Evolutionary conservation across 345 rosid species (phyloP).

Genomic region (Eucalyptus melliodora): DNA sequence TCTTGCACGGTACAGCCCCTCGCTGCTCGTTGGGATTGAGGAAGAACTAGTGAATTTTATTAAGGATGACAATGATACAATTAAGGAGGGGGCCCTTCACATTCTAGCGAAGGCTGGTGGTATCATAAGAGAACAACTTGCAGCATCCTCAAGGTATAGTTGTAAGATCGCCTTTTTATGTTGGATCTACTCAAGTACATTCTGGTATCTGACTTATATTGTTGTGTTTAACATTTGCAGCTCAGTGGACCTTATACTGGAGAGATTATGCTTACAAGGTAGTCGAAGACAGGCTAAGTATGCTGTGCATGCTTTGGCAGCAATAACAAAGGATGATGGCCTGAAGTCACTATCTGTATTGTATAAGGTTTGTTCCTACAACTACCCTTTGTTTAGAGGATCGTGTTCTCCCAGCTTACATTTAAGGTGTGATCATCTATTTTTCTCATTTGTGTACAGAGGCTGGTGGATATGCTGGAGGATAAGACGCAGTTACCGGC

Average conservation of each 20-base stretch:
- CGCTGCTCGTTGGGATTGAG: slow-evolving; percentile 66
- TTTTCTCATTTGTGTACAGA: slow-evolving; percentile 36
- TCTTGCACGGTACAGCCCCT: slow-evolving; percentile 79
- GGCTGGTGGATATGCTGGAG: slow-evolving; percentile 91
- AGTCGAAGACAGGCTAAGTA: slow-evolving; percentile 89
- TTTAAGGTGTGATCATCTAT: background rate
- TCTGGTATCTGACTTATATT: background rate
- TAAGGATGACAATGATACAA: slow-evolving; percentile 75
- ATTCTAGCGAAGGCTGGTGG: slow-evolving; percentile 97
- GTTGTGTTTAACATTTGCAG: slow-evolving; percentile 30
- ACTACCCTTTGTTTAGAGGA: background rate
- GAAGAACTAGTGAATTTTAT: slow-evolving; percentile 70
- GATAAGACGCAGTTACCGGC: slow-evolving; percentile 87
- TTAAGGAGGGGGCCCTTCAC: slow-evolving; percentile 87
- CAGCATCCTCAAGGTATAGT: slow-evolving; percentile 59
- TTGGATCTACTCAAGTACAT: slow-evolving; percentile 3
- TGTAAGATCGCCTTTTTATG: background rate
- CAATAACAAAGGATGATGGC: slow-evolving; percentile 97
- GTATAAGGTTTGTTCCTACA: slow-evolving; percentile 53
- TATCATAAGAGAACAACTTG: slow-evolving; percentile 84
- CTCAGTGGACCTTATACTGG: slow-evolving; percentile 85
- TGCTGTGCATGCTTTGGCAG: slow-evolving; percentile 96
- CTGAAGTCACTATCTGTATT: slow-evolving; percentile 91
- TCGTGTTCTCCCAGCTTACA: background rate
- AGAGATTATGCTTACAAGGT: slow-evolving; percentile 91